phyloP scores from a whole-genome alignment of 225 moss, liverwort and hornwort species.

The Neckera pumila region DNA sequence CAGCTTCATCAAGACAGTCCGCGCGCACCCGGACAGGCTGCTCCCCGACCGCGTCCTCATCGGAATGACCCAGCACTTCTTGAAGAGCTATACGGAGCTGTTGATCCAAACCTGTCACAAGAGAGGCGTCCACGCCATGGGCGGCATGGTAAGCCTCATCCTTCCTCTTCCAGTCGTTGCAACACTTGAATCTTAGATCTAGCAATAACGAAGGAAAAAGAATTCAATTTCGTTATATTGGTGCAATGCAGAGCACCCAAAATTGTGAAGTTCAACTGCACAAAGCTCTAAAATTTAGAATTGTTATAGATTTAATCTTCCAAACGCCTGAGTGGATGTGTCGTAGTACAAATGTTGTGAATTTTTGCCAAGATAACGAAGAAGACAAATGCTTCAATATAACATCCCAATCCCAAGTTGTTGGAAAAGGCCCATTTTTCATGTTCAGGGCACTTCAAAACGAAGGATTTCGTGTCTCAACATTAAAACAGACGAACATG shows the following conservation, averaged over 20 bases:
- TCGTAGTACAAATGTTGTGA: background rate
- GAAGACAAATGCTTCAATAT: background rate
- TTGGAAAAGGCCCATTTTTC: background rate
- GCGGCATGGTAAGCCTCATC: conserved; percentile 49
- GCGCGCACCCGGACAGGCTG: conserved; percentile 58
- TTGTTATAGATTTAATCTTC: background rate
- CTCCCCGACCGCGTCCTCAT: conserved; percentile 65
- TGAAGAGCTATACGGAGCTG: conserved; percentile 73
- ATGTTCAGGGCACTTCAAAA: background rate
- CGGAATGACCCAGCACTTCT: conserved; percentile 72
- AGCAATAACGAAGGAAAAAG: background rate
- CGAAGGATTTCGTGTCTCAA: background rate
- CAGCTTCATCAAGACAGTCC: conserved; percentile 85
- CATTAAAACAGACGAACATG: background rate
- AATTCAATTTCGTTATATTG: too few species aligned
- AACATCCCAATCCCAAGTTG: background rate
- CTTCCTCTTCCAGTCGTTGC: background rate
- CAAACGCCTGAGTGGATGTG: too few species aligned
- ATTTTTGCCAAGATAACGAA: background rate
- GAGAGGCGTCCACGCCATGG: conserved; percentile 85
- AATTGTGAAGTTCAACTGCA: background rate
- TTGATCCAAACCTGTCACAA: conserved; percentile 80
- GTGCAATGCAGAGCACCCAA: background rate
- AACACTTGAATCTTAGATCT: background rate
- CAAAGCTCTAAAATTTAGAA: background rate